These are phyloP conservation scores for Pythium aquatile DNA, from an alignment of 352 stramenopile genomes.

Conservation along the genomic window DNA sequence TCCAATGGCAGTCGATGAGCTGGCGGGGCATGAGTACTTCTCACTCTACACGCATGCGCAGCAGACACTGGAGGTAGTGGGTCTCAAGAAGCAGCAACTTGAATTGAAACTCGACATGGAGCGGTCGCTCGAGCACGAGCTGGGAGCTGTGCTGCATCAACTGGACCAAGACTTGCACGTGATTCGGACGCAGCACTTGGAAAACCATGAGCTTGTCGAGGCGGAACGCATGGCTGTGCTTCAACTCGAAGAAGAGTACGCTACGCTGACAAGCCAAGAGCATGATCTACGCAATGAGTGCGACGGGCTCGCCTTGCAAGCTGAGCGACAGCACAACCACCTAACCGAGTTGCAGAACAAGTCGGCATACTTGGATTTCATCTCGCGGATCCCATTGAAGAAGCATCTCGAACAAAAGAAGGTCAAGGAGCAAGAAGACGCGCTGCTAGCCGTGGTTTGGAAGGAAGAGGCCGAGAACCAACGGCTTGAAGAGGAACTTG, in stretches of 20 bases:
- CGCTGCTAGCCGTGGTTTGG: conserved; percentile 27
- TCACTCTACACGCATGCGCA: conserved; percentile 26
- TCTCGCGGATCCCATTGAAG: conserved; percentile 53
- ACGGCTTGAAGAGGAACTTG: conserved; percentile 42
- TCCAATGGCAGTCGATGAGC: conserved; percentile 12
- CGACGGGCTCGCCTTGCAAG: conserved; percentile 37
- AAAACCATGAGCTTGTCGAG: conserved; percentile 43
- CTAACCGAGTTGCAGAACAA: conserved; percentile 49
- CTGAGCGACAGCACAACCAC: conserved; percentile 37
- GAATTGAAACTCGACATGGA: conserved; percentile 50
- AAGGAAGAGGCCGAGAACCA: conserved; percentile 43
- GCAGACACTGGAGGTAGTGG: conserved; percentile 12
- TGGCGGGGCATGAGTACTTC: conserved; percentile 30
- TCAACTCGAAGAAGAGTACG: conserved; percentile 54
- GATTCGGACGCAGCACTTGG: conserved; percentile 32
- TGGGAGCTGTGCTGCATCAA: conserved; percentile 30
- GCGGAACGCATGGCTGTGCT: conserved; percentile 35
- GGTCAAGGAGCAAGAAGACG: conserved; percentile 43
- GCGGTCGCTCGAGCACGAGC: conserved; percentile 38
- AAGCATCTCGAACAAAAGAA: conserved; percentile 67
- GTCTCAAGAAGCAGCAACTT: conserved; percentile 18
- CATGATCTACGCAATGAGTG: conserved; percentile 41
- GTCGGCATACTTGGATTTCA: conserved; percentile 55
- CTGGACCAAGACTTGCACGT: conserved; percentile 40
- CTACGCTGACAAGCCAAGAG: conserved; percentile 44